Evolutionary conservation across 2,329 filamentous ascomycete genomes (phyloP).

Genomic region (Seiridium cupressi): DNA sequence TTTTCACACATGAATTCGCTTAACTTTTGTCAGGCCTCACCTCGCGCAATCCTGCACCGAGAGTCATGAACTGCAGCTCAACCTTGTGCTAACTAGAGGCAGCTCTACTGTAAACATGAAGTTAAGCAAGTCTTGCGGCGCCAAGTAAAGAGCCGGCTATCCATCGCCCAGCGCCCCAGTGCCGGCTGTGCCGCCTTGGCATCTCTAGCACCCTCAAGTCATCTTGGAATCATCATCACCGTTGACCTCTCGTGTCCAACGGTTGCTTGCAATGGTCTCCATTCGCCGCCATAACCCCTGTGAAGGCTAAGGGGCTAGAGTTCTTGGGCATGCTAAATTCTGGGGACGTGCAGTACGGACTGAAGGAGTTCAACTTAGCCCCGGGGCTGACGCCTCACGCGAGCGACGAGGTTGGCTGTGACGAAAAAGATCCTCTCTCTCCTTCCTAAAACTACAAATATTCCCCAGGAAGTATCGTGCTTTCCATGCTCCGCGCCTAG

Average conservation of each 20-base stretch:
- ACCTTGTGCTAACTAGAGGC: too few relatives aligned
- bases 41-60: too few relatives aligned
- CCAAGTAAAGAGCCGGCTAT: neutral
- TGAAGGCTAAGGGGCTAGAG: neutral
- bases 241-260: neutral
- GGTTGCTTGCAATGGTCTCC: neutral
- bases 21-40: too few relatives aligned
- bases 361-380: too few relatives aligned
- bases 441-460: constrained; percentile 3
- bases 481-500: too few relatives aligned
- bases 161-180: neutral
- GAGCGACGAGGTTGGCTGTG: neutral
- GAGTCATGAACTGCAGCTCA: too few relatives aligned
- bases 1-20: too few relatives aligned
- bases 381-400: too few relatives aligned
- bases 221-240: neutral
- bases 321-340: neutral
- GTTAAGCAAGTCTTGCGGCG: neutral
- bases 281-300: neutral
- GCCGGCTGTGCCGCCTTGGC: constrained; percentile 1
- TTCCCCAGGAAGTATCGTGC: neutral
- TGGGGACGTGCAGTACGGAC: too few relatives aligned
- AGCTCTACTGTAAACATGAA: too few relatives aligned
- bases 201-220: neutral
- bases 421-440: neutral